Percentiles rank a stretch among this genome's conserved stretches.
These are phyloP conservation scores for Pugionium dolabratum DNA, from an alignment of 345 rosid genomes.

Conservation along the genomic window DNA sequence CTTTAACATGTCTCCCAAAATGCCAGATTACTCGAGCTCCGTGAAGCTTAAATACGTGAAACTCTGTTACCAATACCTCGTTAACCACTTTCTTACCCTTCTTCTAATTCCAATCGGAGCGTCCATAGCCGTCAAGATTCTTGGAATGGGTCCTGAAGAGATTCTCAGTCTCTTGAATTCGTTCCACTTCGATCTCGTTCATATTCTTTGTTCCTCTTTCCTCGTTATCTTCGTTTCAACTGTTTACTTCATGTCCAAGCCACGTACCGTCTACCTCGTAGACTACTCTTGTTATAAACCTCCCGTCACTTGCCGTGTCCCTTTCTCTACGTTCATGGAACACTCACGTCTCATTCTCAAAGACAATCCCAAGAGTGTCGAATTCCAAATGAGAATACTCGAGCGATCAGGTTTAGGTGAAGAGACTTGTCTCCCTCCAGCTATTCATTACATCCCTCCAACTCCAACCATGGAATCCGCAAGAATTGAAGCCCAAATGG, in stretches of 20 bases:
- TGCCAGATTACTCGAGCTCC: neutral
- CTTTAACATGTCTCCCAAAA: conserved; percentile 43
- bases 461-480: conserved; percentile 66
- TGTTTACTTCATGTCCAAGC: conserved; percentile 69
- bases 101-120: conserved; percentile 8
- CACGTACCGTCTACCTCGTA: conserved; percentile 56
- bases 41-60: neutral
- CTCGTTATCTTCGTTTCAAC: conserved; percentile 49
- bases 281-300: conserved; percentile 72
- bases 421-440: conserved; percentile 75
- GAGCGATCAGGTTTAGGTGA: conserved; percentile 82
- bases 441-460: conserved; percentile 78
- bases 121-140: neutral
- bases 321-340: conserved; percentile 70
- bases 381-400: conserved; percentile 62
- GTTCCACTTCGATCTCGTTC: conserved; percentile 50
- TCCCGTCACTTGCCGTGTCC: conserved; percentile 59
- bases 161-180: conserved; percentile 44
- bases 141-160: neutral
- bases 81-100: neutral
- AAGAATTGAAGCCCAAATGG: conserved; percentile 61
- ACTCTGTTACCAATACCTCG: neutral
- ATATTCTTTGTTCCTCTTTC: conserved; percentile 49
- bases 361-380: conserved; percentile 56
- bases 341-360: conserved; percentile 51